Evolutionary conservation across 106 monocot species (phyloP).

Genomic region (Apostasia shenzhenica): DNA sequence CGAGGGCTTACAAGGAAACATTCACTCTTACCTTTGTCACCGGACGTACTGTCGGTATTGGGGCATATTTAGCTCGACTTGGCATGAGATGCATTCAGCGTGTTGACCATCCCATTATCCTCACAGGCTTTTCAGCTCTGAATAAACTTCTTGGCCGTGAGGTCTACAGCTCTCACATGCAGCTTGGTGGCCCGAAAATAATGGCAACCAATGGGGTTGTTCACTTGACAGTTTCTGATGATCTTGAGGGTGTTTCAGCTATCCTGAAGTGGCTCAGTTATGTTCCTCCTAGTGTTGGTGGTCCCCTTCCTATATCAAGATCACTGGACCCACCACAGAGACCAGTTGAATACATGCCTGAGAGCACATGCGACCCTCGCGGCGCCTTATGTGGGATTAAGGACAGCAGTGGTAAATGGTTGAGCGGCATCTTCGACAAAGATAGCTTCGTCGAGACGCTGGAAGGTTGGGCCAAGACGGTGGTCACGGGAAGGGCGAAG

Average conservation of each 20-base stretch:
- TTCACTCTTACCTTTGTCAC: slow-evolving; percentile 95
- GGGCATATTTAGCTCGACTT: slow-evolving; percentile 93
- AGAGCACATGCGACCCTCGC: slow-evolving; percentile 88
- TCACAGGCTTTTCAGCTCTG: slow-evolving; percentile 88
- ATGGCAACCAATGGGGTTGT: slow-evolving; percentile 99
- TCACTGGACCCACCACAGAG: slow-evolving; percentile 70
- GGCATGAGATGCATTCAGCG: slow-evolving; percentile 98
- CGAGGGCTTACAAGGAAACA: slow-evolving; percentile 86
- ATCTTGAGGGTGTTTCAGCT: slow-evolving; percentile 87
- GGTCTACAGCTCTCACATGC: slow-evolving; percentile 99
- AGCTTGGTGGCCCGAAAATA: slow-evolving; percentile 94
- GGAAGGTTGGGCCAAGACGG: slow-evolving; percentile 98
- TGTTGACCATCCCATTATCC: slow-evolving; percentile 93
- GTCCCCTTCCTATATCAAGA: slow-evolving; percentile 56
- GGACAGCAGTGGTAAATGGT: slow-evolving; percentile 56
- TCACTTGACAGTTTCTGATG: slow-evolving; percentile 94
- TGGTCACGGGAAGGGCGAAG: slow-evolving; percentile 89
- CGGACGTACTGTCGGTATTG: slow-evolving; percentile 88
- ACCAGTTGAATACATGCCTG: slow-evolving; percentile 70
- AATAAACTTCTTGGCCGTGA: slow-evolving; percentile 97
- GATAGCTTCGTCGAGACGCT: slow-evolving; percentile 85
- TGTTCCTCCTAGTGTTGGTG: slow-evolving; percentile 77
- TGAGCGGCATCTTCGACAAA: slow-evolving; percentile 93
- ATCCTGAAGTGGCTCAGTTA: slow-evolving; percentile 93
- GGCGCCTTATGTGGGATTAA: slow-evolving; percentile 66